These are phyloP conservation scores for Pichia deserticola DNA, from an alignment of 805 yeast species.

Conservation along the genomic window DNA sequence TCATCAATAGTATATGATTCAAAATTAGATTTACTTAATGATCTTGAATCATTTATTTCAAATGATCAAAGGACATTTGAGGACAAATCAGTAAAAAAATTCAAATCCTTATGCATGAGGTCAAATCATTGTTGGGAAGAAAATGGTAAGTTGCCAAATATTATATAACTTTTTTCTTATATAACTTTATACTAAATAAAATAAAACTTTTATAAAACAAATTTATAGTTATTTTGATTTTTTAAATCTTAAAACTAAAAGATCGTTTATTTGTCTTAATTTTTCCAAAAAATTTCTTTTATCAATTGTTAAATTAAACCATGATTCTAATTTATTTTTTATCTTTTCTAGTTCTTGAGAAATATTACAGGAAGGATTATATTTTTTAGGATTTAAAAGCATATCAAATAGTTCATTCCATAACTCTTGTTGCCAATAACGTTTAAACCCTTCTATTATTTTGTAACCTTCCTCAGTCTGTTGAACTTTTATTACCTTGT, in stretches of 20 bases:
- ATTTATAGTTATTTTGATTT: not conserved
- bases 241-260: conserved; percentile 4
- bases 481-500: conserved; percentile 43
- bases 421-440: conserved; percentile 68
- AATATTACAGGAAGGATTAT: not conserved
- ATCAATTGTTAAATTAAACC: conserved; percentile 13
- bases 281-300: conserved; percentile 8
- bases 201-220: no score
- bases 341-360: conserved; percentile 2
- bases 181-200: not conserved
- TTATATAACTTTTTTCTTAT: not conserved
- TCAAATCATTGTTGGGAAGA: conserved; percentile 3
- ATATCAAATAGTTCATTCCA: conserved; percentile 64
- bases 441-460: conserved; percentile 44
- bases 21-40: not conserved
- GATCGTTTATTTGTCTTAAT: conserved; percentile 5
- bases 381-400: conserved; percentile 50
- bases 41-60: conserved; percentile 2
- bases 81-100: not conserved
- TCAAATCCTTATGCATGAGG: conserved; percentile 1
- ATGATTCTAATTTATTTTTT: conserved; percentile 12
- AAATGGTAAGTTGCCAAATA: conserved; percentile 3
- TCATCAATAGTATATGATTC: not conserved
- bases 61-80: not conserved
- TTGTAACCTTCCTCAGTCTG: conserved; percentile 21